Base-by-base conservation (phyloP, 768 basidiomycete species). In the Calocybe indica region DNA sequence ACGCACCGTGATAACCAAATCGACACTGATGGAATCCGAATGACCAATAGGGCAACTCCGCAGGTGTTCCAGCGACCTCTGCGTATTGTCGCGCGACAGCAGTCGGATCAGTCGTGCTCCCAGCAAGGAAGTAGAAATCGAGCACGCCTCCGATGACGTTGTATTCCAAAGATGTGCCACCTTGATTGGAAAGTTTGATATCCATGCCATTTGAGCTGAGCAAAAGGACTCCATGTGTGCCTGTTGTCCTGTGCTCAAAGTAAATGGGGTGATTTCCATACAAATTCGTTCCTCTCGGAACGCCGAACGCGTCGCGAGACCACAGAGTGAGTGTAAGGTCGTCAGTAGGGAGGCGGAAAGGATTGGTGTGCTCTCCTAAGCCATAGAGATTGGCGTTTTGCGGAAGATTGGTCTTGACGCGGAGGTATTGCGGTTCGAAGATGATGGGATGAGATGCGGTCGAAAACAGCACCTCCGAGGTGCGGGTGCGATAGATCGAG, bases 201-300 rank as follows among this genome's bases (percentile, higher is more conserved):
- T 89, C 86, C 83, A 88, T 87, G 0, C 86, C 86, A 53, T 85
- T 79, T 7, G 83, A 79, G 58, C 79, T 85, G 45, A 83, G 71
- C 0, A 88, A 60, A 58, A 85, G 78, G 30, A 88, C 84, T 10
- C 77, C 85, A 62, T 87, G 84, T 1, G 83, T 83, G 5, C 79
- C 81, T 0, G 76, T 78, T 7, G 68, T 61, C 38, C 85, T 74
- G 48, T 87, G 83, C 51, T 88, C 84, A 39, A 83, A 78, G 63
- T 86, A 88, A 37, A 87, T 66, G 0, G 86, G 85, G 56, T 88
- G 85, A 52, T 77, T 80, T 3, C 84, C 79, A 64, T 87, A 85
- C n/a, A 87, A 58, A 52, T 85, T 85, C 11, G 78, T 78, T 6
- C 76, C 76, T 1, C 53, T 58, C 0, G 82, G 77, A 9, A 85